These are phyloP conservation scores for Eucalyptus shirleyi DNA, from an alignment of 345 rosid genomes.

Conservation along the genomic window DNA sequence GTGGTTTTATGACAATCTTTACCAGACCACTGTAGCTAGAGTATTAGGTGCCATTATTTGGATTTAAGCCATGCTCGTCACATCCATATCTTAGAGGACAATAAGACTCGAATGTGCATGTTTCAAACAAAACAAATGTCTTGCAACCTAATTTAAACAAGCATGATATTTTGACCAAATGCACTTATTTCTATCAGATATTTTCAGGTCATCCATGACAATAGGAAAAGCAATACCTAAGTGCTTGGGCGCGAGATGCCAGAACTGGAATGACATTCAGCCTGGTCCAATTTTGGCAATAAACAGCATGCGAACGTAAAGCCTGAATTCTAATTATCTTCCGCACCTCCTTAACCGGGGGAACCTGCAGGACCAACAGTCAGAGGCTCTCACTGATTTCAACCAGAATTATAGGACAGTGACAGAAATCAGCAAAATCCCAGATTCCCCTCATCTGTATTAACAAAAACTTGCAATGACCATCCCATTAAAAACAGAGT, in stretches of 20 bases:
- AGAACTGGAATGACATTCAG: slow-evolving; percentile 72
- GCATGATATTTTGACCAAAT: not conserved
- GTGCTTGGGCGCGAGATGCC: slow-evolving; percentile 90
- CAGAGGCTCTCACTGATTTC: not conserved
- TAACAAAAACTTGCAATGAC: not conserved
- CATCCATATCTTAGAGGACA: not conserved
- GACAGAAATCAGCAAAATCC: not conserved
- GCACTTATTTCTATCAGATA: not conserved
- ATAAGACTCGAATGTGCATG: not conserved
- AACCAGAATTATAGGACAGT: not conserved
- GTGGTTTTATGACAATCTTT: not conserved
- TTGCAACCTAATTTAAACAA: not conserved
- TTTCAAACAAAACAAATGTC: not conserved
- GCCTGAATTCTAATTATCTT: slow-evolving; percentile 85
- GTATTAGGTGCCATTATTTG: not conserved
- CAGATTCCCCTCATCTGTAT: not conserved
- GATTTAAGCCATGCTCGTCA: not conserved
- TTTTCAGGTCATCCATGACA: not conserved
- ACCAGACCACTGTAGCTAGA: not conserved
- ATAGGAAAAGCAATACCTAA: slow-evolving; percentile 36
- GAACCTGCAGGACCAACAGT: slow-evolving; percentile 30
- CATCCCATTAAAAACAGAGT: not conserved
- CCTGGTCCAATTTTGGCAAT: slow-evolving; percentile 73
- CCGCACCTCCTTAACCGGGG: slow-evolving; percentile 77
- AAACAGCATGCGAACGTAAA: slow-evolving; percentile 72